Conservation (phyloP, 495 filamentous ascomycete species). For the Hypoxylon rickii region DNA sequence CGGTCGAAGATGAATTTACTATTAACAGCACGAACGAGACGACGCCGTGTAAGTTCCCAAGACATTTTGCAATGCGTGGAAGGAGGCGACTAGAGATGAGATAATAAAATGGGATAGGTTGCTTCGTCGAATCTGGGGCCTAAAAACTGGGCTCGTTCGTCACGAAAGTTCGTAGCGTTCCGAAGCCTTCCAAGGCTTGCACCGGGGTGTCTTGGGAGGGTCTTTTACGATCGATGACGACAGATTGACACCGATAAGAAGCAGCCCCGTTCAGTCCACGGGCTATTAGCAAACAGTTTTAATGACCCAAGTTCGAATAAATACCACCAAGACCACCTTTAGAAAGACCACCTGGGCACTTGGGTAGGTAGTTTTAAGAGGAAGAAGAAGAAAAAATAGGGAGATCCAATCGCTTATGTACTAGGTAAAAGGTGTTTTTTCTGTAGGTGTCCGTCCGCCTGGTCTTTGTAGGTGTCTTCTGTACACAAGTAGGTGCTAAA, state of each 20-base stretch:
- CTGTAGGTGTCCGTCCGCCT: too few species aligned
- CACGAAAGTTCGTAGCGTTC: constrained; percentile 21
- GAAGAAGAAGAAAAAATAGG: background rate
- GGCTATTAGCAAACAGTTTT: background rate
- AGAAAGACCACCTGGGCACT: too few species aligned
- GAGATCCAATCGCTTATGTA: too few species aligned
- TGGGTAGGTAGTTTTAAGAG: too few species aligned
- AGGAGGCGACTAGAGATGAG: constrained; percentile 1
- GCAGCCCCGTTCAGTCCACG: constrained; percentile 22
- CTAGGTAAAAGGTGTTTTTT: too few species aligned
- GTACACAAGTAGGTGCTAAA: too few species aligned
- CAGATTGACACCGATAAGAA: constrained; percentile 34
- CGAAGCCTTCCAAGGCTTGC: too few species aligned
- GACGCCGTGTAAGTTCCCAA: constrained; percentile 63
- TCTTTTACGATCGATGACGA: constrained; percentile 32
- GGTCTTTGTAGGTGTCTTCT: too few species aligned
- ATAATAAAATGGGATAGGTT: constrained; percentile 14
- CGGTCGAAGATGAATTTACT: constrained; percentile 79
- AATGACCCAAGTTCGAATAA: too few species aligned
- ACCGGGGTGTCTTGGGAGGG: background rate
- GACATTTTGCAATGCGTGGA: constrained; percentile 46
- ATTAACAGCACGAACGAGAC: constrained; percentile 70
- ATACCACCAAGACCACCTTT: constrained; percentile 10
- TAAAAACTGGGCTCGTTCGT: constrained; percentile 34
- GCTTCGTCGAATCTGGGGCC: constrained; percentile 16